A percentile compares a stretch with the other conserved stretches of the same genome.
phyloP scores from a whole-genome alignment of 164 flowering plant species.

The Dillenia turbinata region DNA sequence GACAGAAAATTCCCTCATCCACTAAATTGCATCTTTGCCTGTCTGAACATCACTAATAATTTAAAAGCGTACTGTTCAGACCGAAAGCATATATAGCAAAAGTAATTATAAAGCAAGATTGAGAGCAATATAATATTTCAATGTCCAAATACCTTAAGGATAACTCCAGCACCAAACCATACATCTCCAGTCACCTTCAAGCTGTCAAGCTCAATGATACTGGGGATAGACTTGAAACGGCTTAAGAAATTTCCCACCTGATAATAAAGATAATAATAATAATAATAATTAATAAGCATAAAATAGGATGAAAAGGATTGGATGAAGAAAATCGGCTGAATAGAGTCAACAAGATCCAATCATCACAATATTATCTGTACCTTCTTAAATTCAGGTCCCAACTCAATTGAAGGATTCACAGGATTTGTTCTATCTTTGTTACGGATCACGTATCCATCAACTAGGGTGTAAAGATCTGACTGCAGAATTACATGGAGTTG shows the following conservation, averaged over 20 bases:
- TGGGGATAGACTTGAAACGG: constrained; percentile 92
- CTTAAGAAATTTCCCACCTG: constrained; percentile 76
- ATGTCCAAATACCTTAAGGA: constrained; percentile 62
- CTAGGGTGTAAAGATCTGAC: constrained; percentile 93
- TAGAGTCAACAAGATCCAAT: not conserved
- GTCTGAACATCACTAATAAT: too few relatives aligned
- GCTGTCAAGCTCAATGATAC: constrained; percentile 87
- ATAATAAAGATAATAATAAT: constrained; percentile 1
- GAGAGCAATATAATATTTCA: not conserved
- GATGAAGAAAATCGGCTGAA: not conserved
- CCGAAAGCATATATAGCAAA: too few relatives aligned
- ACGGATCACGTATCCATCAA: constrained; percentile 67
- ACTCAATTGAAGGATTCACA: constrained; percentile 74
- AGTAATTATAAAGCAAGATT: too few relatives aligned
- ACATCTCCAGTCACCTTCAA: constrained; percentile 94
- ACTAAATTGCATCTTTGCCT: too few relatives aligned
- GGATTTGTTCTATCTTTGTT: constrained; percentile 72
- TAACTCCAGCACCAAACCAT: constrained; percentile 77
- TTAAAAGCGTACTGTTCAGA: too few relatives aligned
- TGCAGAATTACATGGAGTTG: constrained; percentile 24
- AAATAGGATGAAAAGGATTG: not conserved
- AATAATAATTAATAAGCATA: not conserved
- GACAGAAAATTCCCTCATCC: too few relatives aligned
- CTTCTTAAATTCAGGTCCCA: constrained; percentile 97
- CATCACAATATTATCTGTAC: constrained; percentile 23